Evolutionary conservation across 306 rosid genomes (phyloP).

Genomic region (Dalbergia oliveri): DNA sequence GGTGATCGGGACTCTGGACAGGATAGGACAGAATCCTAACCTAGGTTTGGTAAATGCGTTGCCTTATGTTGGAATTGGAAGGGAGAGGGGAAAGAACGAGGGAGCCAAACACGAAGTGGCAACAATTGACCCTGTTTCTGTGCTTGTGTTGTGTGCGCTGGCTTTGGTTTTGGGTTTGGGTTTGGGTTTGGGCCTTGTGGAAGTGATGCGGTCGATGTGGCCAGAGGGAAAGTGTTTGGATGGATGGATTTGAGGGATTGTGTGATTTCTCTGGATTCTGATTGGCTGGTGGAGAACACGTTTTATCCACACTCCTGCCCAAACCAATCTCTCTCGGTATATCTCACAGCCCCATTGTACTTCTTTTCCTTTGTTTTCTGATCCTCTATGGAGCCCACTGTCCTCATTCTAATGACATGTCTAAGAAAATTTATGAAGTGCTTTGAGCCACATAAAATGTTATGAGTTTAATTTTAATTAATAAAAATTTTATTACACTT

Average conservation of each 20-base stretch:
- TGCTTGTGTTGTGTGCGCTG: neutral
- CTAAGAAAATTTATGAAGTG: neutral
- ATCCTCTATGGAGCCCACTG: constrained; percentile 37
- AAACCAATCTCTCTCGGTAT: constrained; percentile 2
- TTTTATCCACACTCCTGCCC: constrained; percentile 84
- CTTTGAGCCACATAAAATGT: no score
- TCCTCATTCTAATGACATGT: neutral
- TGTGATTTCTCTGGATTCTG: constrained; percentile 69
- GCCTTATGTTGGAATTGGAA: neutral
- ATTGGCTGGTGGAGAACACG: constrained; percentile 73
- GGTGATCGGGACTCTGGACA: neutral
- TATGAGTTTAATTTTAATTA: no score
- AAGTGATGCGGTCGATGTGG: constrained; percentile 45
- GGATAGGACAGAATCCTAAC: constrained; percentile 29
- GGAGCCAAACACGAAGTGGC: neutral
- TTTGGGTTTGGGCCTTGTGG: constrained; percentile 27
- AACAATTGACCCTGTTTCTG: neutral
- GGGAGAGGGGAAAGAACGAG: neutral
- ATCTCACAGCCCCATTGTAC: neutral
- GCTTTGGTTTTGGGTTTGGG: neutral
- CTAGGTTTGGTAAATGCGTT: neutral
- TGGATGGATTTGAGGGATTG: constrained; percentile 35
- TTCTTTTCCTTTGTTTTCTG: neutral
- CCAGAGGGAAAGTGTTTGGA: constrained; percentile 41
- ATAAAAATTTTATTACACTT: no score